A percentile compares a stretch with the other conserved stretches of the same genome.
These are phyloP conservation scores for Saksenaea vasiformis DNA, from an alignment of 371 early-diverging fungal genomes.

Conservation along the genomic window DNA sequence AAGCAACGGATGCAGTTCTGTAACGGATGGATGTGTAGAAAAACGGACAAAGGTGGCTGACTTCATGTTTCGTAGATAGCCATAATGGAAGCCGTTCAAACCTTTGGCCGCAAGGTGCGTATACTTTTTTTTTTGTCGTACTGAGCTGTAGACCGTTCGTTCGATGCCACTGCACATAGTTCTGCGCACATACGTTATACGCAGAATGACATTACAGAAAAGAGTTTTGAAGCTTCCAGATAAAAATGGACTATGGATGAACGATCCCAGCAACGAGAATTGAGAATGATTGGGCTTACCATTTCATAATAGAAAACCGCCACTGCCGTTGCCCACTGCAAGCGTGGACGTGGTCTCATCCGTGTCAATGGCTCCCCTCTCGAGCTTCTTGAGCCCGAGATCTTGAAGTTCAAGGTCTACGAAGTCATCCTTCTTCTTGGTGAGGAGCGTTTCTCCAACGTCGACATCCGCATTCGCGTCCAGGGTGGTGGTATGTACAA, in stretches of 20 bases:
- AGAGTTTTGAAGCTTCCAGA: not conserved
- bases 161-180: not conserved
- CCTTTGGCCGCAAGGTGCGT: slow-evolving; percentile 43
- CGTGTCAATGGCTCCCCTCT: slow-evolving; percentile 97
- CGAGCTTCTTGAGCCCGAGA: slow-evolving; percentile 91
- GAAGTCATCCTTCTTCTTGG: slow-evolving; percentile 96
- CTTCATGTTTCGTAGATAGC: not conserved
- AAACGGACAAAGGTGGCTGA: not conserved
- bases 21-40: not conserved
- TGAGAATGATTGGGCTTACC: not conserved
- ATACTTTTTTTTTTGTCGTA: slow-evolving; percentile 1
- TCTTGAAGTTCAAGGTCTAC: slow-evolving; percentile 95
- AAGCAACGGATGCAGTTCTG: not conserved
- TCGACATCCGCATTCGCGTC: slow-evolving; percentile 96
- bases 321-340: slow-evolving; percentile 97
- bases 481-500: slow-evolving; percentile 86
- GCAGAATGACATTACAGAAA: not conserved
- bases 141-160: not conserved
- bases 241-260: not conserved
- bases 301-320: slow-evolving; percentile 89
- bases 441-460: slow-evolving; percentile 89
- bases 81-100: slow-evolving; percentile 41
- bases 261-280: not conserved
- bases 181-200: not conserved
- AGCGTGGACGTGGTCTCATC: slow-evolving; percentile 93